These are phyloP conservation scores for Pulchroboletus neoregius DNA, from an alignment of 1,284 basidiomycete species.

Conservation along the genomic window DNA sequence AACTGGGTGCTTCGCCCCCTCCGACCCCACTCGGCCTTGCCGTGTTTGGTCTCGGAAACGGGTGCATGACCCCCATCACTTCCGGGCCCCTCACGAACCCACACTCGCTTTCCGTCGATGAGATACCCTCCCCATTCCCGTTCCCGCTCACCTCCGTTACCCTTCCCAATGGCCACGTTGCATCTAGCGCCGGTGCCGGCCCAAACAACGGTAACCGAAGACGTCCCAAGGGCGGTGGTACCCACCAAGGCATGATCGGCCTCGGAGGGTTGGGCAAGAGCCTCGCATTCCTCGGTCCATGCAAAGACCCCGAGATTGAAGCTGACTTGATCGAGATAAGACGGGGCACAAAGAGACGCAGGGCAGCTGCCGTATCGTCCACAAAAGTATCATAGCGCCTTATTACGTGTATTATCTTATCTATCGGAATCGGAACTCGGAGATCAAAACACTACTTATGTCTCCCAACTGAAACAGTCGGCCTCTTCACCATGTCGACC, in stretches of 20 bases:
- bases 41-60: slow-evolving; percentile 36
- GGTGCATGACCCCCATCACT: slow-evolving; percentile 46
- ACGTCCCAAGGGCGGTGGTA: slow-evolving; percentile 54
- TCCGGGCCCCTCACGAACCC: slow-evolving; percentile 69
- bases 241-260: slow-evolving; percentile 45
- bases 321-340: slow-evolving; percentile 71
- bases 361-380: slow-evolving; percentile 44
- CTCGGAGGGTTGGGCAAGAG: slow-evolving; percentile 67
- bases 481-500: slow-evolving; percentile 3
- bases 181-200: slow-evolving; percentile 35
- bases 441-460: too few relatives aligned
- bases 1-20: slow-evolving; percentile 64
- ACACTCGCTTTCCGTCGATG: slow-evolving; percentile 75
- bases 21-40: slow-evolving; percentile 44
- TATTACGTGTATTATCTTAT: slow-evolving; percentile 30
- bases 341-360: slow-evolving; percentile 64
- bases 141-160: slow-evolving; percentile 58
- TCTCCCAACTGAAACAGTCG: too few relatives aligned
- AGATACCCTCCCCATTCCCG: slow-evolving; percentile 77
- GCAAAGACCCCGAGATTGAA: slow-evolving; percentile 68
- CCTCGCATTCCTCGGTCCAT: slow-evolving; percentile 44
- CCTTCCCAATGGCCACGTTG: slow-evolving; percentile 29
- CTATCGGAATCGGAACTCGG: slow-evolving; percentile 30
- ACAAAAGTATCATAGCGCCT: slow-evolving; percentile 27
- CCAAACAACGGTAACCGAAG: slow-evolving; percentile 46